Base-by-base conservation (phyloP, 345 rosid species). In the Nephelium lappaceum region DNA sequence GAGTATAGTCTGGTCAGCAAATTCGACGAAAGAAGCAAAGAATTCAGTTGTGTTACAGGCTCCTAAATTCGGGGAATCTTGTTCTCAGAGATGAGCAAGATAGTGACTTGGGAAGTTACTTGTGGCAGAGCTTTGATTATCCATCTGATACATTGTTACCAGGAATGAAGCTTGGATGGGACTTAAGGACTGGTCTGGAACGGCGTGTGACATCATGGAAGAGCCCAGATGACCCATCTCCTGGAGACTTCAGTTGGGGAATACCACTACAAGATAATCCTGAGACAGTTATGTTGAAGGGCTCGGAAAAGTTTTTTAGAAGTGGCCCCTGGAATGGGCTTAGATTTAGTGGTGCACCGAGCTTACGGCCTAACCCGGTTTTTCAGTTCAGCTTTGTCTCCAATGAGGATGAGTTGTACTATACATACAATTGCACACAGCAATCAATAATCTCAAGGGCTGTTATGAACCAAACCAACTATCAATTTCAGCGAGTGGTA, bases 101-200 rank as follows among this genome's bases (percentile, higher is more conserved):
- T 23, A 25, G 49, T 11, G 60, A 65, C 49, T 65, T 71, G 0
- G 78, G 36, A 8, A 74, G n/a, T 11, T 42, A 69, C 11, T 11
- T 86, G 58, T 86, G 91, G 89, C 89, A 84, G 60, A 86, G 86
- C 55, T 88, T 86, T 72, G 91, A 88, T 68, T 31, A 82, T 70
- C 89, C 88, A 9, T 67, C 85, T 3, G 87, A 88, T 73, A 86
- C 86, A 12, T 38, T 86, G 38, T 78, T 88, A 9, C 82, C 83
- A 9, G 87, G 71, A 25, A 80, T 86, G 86, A 88, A 83, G 78
- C 12, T 86, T 0, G 91, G 89, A 42, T 79, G 77, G 84, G 81
- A 81, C 77, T 66, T 81, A 10, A 24, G 14, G 10, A 66, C 79
- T 2, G 81, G 83, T 36, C 7, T 77, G 1, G 71, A 88, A 11